Evolutionary conservation across 1,284 basidiomycete genomes (phyloP), one percentile per base, ranked within the genome.

Genomic region (Polyporus tsugae): DNA sequence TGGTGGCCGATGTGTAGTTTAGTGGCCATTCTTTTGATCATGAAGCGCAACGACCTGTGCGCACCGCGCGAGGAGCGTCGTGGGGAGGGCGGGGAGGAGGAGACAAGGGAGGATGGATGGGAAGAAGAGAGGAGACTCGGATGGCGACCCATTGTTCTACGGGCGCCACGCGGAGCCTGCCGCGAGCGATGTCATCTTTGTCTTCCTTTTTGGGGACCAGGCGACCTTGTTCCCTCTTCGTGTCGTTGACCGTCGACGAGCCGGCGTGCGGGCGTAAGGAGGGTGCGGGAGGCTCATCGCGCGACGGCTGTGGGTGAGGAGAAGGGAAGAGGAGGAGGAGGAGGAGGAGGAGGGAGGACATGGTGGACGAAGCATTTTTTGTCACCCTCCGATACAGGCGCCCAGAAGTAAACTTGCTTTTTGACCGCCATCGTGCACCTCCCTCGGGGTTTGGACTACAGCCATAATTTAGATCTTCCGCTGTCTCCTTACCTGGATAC

Each of bases 21-120:
- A 75, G 81, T 82, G 4, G 83, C 80, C 82, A 85, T 83, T 71
- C 79, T 79, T 73, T 79, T 81, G 66, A 85, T 80, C 83, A 84
- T 84, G 68, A 59, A 61, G 17, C 60, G 44, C 25, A 55, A 59
- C 49, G 65, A 63, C 49, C 46, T 25, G 15, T 55, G 69, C 71
- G 71, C 67, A 57, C 70, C 52, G 70, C 67, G 69, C 66, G 44
- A 64, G 52, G 64, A 49, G 42, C 15, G 64, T 19, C 58, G 64
- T 36, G 33, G 33, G 46, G 61, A 22, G 64, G 36, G 65, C 39
- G 65, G 62, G 55, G 52, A 22, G 29, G 64, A 46, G 58, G 60
- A 57, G 60, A 42, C 38, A n/a, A 60, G 36, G 55, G 67, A 59
- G 58, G 63, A 46, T 39, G 61, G 57, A 64, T 55, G 65, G 49